Conservation (phyloP, 345 rosid genomes). For the Camelina neglecta region DNA sequence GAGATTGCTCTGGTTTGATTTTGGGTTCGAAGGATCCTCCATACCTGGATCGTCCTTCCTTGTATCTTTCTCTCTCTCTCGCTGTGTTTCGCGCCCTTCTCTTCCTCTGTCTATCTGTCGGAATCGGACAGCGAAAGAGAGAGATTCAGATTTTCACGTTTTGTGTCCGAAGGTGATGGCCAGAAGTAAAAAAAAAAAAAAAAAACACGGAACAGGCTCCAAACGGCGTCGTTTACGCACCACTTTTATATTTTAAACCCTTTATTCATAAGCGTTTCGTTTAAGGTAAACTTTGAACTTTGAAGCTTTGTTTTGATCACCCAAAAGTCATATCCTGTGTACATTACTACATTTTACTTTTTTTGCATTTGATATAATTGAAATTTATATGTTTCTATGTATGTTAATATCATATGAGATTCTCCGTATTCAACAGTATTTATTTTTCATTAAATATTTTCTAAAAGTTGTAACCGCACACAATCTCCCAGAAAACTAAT, state of each 20-base stretch:
- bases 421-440: no score
- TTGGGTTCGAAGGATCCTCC: constrained; percentile 51
- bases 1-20: constrained; percentile 28
- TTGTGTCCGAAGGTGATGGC: constrained; percentile 30
- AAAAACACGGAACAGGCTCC: background rate
- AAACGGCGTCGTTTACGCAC: constrained; percentile 7
- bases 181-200: background rate
- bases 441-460: no score
- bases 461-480: no score
- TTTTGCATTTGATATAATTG: no score
- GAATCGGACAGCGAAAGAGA: constrained; percentile 44
- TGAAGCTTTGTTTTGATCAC: no score
- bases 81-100: constrained; percentile 29
- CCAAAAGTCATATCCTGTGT: no score
- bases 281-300: no score
- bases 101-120: constrained; percentile 37
- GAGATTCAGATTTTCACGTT: constrained; percentile 43
- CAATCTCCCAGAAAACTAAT: no score
- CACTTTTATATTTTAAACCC: background rate
- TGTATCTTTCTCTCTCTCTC: background rate
- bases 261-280: no score
- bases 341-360: no score
- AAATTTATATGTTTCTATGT: no score
- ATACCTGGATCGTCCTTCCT: constrained; percentile 36
- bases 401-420: no score